phyloP scores from a whole-genome alignment of 2,329 filamentous ascomycete genomes.

The Fusarium virguliforme region DNA sequence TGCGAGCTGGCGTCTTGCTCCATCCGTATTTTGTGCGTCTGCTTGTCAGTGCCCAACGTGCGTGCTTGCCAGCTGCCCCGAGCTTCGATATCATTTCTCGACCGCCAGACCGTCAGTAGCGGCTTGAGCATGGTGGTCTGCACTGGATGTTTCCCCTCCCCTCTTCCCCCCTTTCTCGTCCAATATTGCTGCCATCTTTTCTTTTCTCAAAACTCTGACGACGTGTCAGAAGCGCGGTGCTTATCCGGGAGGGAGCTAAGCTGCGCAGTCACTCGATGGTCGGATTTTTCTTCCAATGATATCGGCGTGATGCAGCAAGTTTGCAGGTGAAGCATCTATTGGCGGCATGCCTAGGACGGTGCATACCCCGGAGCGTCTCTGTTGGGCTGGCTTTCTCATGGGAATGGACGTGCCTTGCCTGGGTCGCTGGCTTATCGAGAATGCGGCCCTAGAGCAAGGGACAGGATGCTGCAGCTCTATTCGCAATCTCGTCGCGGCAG shows the following conservation, averaged over 20 bases:
- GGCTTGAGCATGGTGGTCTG: slow-evolving; percentile 16
- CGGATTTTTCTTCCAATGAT: slow-evolving; percentile 29
- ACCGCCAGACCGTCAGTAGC: slow-evolving; percentile 9
- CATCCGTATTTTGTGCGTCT: slow-evolving; percentile 15
- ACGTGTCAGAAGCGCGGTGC: slow-evolving; percentile 40
- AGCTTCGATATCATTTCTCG: slow-evolving; percentile 11
- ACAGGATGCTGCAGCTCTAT: slow-evolving; percentile 28
- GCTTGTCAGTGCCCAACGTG: slow-evolving; percentile 1
- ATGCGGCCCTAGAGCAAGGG: slow-evolving; percentile 39
- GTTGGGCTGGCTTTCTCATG: slow-evolving; percentile 21
- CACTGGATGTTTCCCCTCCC: slow-evolving; percentile 28
- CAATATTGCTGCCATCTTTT: slow-evolving; percentile 15
- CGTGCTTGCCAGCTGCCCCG: slow-evolving; percentile 7
- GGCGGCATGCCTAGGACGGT: slow-evolving; percentile 26
- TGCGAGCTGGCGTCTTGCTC: slow-evolving; percentile 16
- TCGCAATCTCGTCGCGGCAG: slow-evolving; percentile 25
- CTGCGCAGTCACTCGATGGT: slow-evolving; percentile 28
- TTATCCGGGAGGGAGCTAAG: slow-evolving; percentile 29
- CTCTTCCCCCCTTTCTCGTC: slow-evolving; percentile 13
- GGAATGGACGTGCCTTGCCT: slow-evolving; percentile 40
- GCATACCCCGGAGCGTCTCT: slow-evolving; percentile 32
- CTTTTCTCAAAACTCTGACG: slow-evolving; percentile 18
- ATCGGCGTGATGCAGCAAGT: slow-evolving; percentile 25
- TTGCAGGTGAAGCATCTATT: slow-evolving; percentile 36
- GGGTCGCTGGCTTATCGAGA: slow-evolving; percentile 22